phyloP scores from a whole-genome alignment of 331 rosid genomes.

The Phaseolus coccineus region DNA sequence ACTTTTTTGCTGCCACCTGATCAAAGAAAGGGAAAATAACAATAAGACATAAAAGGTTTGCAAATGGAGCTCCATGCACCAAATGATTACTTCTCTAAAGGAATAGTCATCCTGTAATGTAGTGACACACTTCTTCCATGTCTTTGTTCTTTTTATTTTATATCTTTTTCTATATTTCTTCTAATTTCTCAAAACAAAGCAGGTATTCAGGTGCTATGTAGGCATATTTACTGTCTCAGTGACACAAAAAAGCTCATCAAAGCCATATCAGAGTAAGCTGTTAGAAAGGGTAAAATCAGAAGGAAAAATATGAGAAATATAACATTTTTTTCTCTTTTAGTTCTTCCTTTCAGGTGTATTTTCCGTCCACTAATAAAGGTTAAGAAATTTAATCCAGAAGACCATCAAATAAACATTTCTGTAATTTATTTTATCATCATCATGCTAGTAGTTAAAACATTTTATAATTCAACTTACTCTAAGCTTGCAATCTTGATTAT shows the following conservation, averaged over 20 bases:
- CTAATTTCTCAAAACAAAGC: background rate
- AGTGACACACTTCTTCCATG: background rate
- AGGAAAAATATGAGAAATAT: background rate
- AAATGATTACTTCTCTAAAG: background rate
- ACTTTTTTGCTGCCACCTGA: slow-evolving; percentile 62
- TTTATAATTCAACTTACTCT: background rate
- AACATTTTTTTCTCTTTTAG: background rate
- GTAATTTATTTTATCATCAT: too few relatives aligned
- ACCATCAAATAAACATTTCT: background rate
- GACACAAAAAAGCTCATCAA: background rate
- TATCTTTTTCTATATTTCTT: background rate
- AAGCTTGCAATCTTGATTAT: background rate
- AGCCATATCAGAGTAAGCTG: background rate
- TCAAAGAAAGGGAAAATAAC: slow-evolving; percentile 6
- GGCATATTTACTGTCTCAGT: background rate
- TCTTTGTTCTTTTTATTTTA: background rate
- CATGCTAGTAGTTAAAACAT: too few relatives aligned
- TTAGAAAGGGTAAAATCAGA: background rate
- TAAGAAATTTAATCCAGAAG: background rate
- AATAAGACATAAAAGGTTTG: background rate
- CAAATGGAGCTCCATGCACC: background rate
- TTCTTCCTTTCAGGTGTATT: background rate
- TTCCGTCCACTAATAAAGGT: background rate
- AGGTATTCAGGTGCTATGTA: background rate
- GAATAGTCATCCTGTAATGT: background rate